These are phyloP conservation scores for Escallonia herrerae DNA, from an alignment of 129 eudicot genomes.

Conservation along the genomic window DNA sequence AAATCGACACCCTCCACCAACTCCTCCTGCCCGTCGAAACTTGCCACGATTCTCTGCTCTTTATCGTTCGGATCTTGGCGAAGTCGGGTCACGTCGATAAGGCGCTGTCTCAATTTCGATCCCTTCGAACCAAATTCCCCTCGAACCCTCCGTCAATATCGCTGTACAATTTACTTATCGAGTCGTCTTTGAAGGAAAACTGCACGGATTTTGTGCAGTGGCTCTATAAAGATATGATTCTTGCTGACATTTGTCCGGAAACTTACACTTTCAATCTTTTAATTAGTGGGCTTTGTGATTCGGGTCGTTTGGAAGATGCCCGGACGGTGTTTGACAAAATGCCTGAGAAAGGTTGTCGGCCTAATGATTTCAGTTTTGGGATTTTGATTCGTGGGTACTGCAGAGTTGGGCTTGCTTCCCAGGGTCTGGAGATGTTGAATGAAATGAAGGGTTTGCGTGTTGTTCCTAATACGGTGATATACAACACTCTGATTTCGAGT, in stretches of 20 bases:
- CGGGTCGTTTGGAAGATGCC: constrained; percentile 74
- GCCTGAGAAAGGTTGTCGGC: constrained; percentile 71
- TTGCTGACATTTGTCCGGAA: constrained; percentile 47
- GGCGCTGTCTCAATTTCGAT: constrained; percentile 61
- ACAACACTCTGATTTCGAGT: constrained; percentile 63
- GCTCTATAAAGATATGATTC: constrained; percentile 64
- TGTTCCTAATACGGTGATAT: constrained; percentile 49
- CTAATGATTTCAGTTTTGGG: constrained; percentile 80
- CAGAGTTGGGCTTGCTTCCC: constrained; percentile 27
- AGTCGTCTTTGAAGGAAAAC: constrained; percentile 24
- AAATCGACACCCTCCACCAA: constrained; percentile 47
- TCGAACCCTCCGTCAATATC: constrained; percentile 30
- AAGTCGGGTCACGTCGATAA: constrained; percentile 34
- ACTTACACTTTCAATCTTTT: constrained; percentile 73
- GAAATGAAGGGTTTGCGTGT: constrained; percentile 46
- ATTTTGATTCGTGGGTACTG: constrained; percentile 84
- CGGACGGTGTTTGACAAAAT: constrained; percentile 78
- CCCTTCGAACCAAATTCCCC: constrained; percentile 43
- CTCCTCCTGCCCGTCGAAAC: constrained; percentile 21
- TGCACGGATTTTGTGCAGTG: constrained; percentile 27
- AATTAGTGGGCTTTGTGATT: constrained; percentile 61
- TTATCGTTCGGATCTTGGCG: constrained; percentile 34
- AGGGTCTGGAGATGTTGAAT: constrained; percentile 62
- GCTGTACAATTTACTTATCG: constrained; percentile 58
- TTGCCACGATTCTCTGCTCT: constrained; percentile 13